These are phyloP conservation scores for Tephrocybe sp. DNA, from an alignment of 768 basidiomycete genomes.

Conservation along the genomic window DNA sequence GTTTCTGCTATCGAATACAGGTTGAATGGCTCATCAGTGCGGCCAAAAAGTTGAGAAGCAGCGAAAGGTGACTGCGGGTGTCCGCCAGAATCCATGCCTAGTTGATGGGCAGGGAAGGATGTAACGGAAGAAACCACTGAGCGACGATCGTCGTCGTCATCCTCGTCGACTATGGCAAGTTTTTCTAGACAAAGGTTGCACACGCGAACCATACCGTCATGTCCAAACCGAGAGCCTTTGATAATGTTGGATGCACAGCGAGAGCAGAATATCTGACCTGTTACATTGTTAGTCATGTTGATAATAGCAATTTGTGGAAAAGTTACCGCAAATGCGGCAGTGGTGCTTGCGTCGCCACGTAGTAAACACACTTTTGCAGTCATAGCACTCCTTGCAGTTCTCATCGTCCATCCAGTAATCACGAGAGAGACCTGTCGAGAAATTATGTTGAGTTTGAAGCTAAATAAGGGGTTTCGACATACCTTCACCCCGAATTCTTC, in stretches of 20 bases:
- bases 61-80: conserved; percentile 86
- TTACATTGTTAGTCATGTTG: not conserved
- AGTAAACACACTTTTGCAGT: conserved; percentile 92
- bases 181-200: conserved; percentile 96
- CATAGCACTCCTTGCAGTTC: conserved; percentile 92
- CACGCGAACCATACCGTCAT: conserved; percentile 92
- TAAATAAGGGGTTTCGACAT: conserved; percentile 5
- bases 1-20: conserved; percentile 82
- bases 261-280: conserved; percentile 96
- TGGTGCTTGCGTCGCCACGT: conserved; percentile 96
- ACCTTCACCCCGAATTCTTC: conserved; percentile 90
- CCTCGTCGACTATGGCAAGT: conserved; percentile 81
- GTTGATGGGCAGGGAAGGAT: conserved; percentile 77
- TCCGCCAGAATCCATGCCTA: conserved; percentile 45
- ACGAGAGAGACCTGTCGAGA: conserved; percentile 66
- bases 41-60: conserved; percentile 79
- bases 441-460: conserved; percentile 5
- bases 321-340: conserved; percentile 91
- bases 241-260: conserved; percentile 96
- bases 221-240: conserved; percentile 89
- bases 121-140: conserved; percentile 73
- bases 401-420: conserved; percentile 99
- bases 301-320: not conserved
- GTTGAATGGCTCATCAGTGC: conserved; percentile 74
- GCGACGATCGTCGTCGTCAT: conserved; percentile 86